Base-by-base conservation (phyloP, 2,329 filamentous ascomycete species). In the Madurella fahalii region DNA sequence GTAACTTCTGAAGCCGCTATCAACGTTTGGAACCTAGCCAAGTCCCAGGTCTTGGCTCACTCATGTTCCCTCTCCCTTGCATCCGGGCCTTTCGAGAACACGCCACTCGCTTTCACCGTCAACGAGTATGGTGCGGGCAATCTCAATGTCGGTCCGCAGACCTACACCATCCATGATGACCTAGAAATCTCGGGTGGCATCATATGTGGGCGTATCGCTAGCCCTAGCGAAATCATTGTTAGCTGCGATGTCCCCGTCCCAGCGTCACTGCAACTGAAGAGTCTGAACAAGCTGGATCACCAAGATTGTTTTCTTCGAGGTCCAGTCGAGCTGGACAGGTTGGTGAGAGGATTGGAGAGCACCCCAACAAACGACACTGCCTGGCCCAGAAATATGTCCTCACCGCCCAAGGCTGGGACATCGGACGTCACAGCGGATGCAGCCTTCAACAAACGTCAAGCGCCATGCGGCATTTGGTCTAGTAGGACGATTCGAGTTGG, bases 121-220 rank as follows among this genome's bases (percentile, higher is more conserved):
- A 30, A 58, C 16, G 17, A 46, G 3, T 25, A 46, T 15, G 56
- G 53, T 4, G 31, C 17, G 2, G 56, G 56, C 53, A 48, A 16
- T 37, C 9, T 58, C 16, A 47, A 11, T 16, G 20, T 58, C 40
- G 53, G 50, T 15, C 1, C 25, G 13, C 7, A 46, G 16, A 52
- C 9, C 20, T 53, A 58, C 40, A 1, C 12, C 13, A 40, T 55
- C 18, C 49, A 53, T 15, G 40, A 50, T 1, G n/a, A 56, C 12
- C 44, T 34, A 5, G 45, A 50, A 13, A n/a, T 54, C 34, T 53
- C 46, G 3, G 25, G 25, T 7, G 25, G 25, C 34, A 49, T 53
- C 20, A 17, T 15, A 13, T 56, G 54, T n/a, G 40, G 40, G n/a
- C 40, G 49, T 16, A 17, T 56, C 15, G 5, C 9, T 17, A 52